Evolutionary conservation across 2,329 filamentous ascomycete species (phyloP), one percentile per base, ranked within the genome.

Genomic region (Pseudocercospora pini-densiflorae): DNA sequence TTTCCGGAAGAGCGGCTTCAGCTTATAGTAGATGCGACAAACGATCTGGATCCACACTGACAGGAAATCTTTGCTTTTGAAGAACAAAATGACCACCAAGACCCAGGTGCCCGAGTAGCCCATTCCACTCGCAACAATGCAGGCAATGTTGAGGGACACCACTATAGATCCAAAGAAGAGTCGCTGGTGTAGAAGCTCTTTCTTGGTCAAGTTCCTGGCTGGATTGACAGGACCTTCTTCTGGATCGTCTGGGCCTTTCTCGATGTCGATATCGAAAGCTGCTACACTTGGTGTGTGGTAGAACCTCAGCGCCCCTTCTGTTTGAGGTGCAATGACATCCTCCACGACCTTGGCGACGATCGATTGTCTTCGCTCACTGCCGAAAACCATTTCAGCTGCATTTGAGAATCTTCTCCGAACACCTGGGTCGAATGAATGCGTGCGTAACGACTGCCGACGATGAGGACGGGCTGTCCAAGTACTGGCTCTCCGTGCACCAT

Each of bases 51-150:
- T 53, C 43, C 72, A 40, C 21, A 71, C 65, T 1, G 70, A 71
- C 5, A 73, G 53, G 43, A 70, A 71, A 36, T 73, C 71, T 40
- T 72, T 72, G 61, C 67, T 68, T 53, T 73, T 73, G 62, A 72
- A 69, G 62, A 72, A 73, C 5, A 72, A 40, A 33, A 73, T 73
- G 45, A 71, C 66, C 21, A 49, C 58, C 16, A 72, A 63, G 7
- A 72, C 71, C 68, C 68, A 69, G 19, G 58, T 36, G 27, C 68
- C 68, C 10, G 65, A 61, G 21, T 64, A 53, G n/a, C 58, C 55
- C 23, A 54, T 40, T 9, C 40, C 62, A 33, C 40, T 55, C 10
- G 49, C 19, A 31, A 64, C 31, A 14, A 64, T 64, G 31, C 55
- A 61, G 21, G 45, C 45, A 16, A 40, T 45, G 21, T 64, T 64